Evolutionary conservation across 1,139 yeast species (phyloP), one percentile per base, ranked within the genome.

Genomic region (Candida sp.): DNA sequence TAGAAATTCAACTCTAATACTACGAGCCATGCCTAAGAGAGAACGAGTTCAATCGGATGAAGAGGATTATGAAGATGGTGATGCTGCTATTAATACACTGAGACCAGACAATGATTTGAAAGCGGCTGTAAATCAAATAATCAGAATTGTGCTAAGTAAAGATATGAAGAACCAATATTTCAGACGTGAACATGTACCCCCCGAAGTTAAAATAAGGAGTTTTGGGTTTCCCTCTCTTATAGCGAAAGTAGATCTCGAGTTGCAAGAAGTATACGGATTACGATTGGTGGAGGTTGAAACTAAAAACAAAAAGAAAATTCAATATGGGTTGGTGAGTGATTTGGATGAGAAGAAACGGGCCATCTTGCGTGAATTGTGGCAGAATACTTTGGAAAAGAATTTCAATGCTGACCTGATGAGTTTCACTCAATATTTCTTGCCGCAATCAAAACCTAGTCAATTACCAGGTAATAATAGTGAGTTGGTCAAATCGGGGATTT

Each of bases 41-140:
- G 15, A 36, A 34, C 15, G 30, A 30, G 35, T 19, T 12, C n/a
- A 38, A 25, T 41, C 32, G 32, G 35, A 25, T 3, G 55, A 56
- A 25, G 78, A 73, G 22, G 71, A 70, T 49, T 55, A 58, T 35
- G 66, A 64, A 6, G 66, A 66, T 11, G 48, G 52, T n/a, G 23
- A n/a, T 19, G 12, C n/a, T n/a, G n/a, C 9, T 11, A 48, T 53
- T n/a, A 11, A n/a, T 19, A 3, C 2, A 2, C 22, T n/a, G 7
- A 5, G 22, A 11, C 23, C 43, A 5, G 46, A 37, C 27, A 42
- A 43, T 22, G 52, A 48, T 12, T 41, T 42, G 21, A 39, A 46
- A 19, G 46, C 46, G 23, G 46, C 43, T n/a, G 58, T 59, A 5
- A 52, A 50, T 27, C 54, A 52, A 38, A 55, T 58, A 8, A 50